Evolutionary conservation across 352 stramenopile genomes (phyloP).

Genomic region (Aphanomyces astaci): DNA sequence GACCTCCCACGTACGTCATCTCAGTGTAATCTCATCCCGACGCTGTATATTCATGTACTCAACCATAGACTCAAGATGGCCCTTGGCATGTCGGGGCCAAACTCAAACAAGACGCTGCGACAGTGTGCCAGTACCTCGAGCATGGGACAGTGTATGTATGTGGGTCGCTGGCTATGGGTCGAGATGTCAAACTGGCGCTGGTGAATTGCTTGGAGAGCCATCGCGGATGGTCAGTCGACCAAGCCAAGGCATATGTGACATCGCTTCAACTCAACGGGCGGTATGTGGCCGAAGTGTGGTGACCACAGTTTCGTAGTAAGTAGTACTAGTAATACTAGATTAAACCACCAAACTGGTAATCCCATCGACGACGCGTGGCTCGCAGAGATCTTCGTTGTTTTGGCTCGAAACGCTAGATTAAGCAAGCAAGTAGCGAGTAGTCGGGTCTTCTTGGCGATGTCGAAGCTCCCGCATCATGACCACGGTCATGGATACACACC

Average conservation of each 20-base stretch:
- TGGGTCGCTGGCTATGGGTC: slow-evolving; percentile 69
- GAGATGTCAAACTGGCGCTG: slow-evolving; percentile 61
- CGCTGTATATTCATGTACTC: too few species aligned
- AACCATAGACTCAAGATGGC: too few species aligned
- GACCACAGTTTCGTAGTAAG: too few species aligned
- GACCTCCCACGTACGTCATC: neutral
- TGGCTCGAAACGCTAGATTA: slow-evolving; percentile 6
- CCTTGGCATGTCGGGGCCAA: slow-evolving; percentile 56
- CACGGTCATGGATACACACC: neutral
- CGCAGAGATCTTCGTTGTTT: too few species aligned
- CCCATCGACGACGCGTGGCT: too few species aligned
- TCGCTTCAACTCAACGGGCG: neutral
- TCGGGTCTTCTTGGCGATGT: neutral
- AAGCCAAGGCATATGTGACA: slow-evolving; percentile 9
- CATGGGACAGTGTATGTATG: slow-evolving; percentile 66
- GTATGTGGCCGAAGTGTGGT: slow-evolving; percentile 21
- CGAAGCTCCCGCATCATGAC: neutral
- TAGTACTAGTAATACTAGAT: too few species aligned
- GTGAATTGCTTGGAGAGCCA: slow-evolving; percentile 19
- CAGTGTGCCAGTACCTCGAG: slow-evolving; percentile 52
- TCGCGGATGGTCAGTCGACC: neutral
- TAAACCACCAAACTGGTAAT: too few species aligned
- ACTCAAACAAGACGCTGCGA: slow-evolving; percentile 42
- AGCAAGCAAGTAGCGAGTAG: neutral
- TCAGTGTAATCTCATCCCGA: too few species aligned